Evolutionary conservation across 129 eudicot genomes (phyloP).

Genomic region (Lactuca saligna): DNA sequence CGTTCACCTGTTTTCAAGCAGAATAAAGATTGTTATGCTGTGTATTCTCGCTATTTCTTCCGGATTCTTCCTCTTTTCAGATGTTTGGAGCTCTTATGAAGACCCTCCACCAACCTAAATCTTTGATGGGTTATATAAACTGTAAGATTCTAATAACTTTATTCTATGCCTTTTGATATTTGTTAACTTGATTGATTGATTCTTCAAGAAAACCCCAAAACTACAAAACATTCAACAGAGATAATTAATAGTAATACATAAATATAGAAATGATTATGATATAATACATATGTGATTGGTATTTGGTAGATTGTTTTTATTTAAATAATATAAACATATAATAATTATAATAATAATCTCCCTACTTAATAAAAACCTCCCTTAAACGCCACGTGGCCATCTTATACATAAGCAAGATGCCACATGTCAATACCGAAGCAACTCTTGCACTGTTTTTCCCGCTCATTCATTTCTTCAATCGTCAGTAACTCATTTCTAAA

Average conservation of each 20-base stretch:
- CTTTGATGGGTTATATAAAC: conserved; percentile 5
- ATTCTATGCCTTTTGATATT: conserved; percentile 12
- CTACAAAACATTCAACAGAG: background rate
- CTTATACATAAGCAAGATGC: too few relatives aligned
- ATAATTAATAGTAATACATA: background rate
- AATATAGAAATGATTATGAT: background rate
- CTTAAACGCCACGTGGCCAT: too few relatives aligned
- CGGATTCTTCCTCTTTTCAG: conserved; percentile 25
- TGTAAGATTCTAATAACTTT: conserved; percentile 24
- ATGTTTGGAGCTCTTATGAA: conserved; percentile 32
- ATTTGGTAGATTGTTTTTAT: background rate
- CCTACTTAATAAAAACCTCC: too few relatives aligned
- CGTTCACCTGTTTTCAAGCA: conserved; percentile 21
- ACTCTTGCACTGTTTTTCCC: too few relatives aligned
- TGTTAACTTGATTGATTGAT: background rate
- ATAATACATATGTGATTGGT: background rate
- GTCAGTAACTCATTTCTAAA: too few relatives aligned
- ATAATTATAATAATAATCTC: too few relatives aligned
- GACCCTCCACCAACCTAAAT: conserved; percentile 42
- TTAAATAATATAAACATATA: background rate
- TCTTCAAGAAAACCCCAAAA: background rate
- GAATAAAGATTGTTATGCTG: conserved; percentile 12
- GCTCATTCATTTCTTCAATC: too few relatives aligned
- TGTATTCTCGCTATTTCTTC: conserved; percentile 22
- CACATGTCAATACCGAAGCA: too few relatives aligned